A percentile compares a stretch with the other conserved stretches of the same genome.
These are phyloP conservation scores for Penicillium freii DNA, from an alignment of 2,329 filamentous ascomycete genomes.

Conservation along the genomic window DNA sequence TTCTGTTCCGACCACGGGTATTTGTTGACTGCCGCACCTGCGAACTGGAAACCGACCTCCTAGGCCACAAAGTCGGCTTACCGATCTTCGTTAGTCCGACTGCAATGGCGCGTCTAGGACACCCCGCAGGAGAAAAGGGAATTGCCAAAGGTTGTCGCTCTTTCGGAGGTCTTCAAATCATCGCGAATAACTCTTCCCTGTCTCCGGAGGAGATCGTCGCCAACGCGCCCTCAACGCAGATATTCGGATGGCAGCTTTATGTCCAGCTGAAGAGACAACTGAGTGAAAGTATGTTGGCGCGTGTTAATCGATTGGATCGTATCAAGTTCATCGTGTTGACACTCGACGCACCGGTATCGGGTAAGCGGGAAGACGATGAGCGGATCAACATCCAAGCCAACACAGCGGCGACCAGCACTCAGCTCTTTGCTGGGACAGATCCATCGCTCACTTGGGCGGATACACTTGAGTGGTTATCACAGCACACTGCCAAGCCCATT, in stretches of 20 bases:
- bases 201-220: neutral
- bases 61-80: slow-evolving; percentile 70
- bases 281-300: neutral
- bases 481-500: slow-evolving; percentile 80
- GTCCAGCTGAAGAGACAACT: neutral
- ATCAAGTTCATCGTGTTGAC: slow-evolving; percentile 4
- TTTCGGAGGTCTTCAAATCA: slow-evolving; percentile 77
- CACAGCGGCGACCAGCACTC: slow-evolving; percentile 65
- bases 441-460: slow-evolving; percentile 81
- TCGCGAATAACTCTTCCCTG: slow-evolving; percentile 46
- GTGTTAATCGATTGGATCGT: neutral
- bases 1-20: slow-evolving; percentile 80
- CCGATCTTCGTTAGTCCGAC: slow-evolving; percentile 84
- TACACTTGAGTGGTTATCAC: slow-evolving; percentile 76
- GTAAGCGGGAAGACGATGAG: slow-evolving; percentile 4
- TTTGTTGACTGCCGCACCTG: slow-evolving; percentile 82
- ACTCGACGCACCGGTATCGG: slow-evolving; percentile 1
- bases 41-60: slow-evolving; percentile 70
- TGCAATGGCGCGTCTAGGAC: slow-evolving; percentile 83
- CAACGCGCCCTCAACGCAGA: neutral
- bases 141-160: slow-evolving; percentile 75
- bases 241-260: slow-evolving; percentile 6
- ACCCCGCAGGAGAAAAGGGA: slow-evolving; percentile 79
- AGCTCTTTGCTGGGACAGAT: slow-evolving; percentile 84
- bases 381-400: neutral